Conservation (phyloP, 306 rosid species). For the Styphnolobium japonicum region DNA sequence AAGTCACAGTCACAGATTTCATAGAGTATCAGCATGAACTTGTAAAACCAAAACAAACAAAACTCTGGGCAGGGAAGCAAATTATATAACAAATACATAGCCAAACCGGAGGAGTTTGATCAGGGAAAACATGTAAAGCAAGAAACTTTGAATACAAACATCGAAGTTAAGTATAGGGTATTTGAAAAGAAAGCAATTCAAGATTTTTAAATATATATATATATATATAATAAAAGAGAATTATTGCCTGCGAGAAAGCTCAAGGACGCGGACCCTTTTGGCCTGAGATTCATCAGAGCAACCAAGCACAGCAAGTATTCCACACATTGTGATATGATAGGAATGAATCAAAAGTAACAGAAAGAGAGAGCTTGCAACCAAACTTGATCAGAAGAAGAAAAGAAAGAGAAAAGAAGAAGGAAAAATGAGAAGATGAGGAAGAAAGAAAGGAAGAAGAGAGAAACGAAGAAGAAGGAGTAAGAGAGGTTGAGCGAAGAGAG, state of each 20-base stretch:
- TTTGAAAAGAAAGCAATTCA: not conserved
- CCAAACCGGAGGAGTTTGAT: not conserved
- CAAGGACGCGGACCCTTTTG: slow-evolving; percentile 87
- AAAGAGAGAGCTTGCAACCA: not conserved
- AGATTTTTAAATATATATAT: not conserved
- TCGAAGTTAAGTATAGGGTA: not conserved
- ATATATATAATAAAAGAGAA: not conserved
- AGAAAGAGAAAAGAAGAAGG: not conserved
- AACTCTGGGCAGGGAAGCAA: not conserved
- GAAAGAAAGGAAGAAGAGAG: not conserved
- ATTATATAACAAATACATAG: not conserved
- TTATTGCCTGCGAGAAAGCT: slow-evolving; percentile 56
- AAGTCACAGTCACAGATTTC: not conserved
- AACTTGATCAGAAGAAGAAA: not conserved
- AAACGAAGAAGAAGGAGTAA: not conserved
- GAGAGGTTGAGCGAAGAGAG: not conserved
- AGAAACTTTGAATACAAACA: not conserved
- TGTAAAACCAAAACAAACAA: not conserved
- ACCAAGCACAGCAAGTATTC: slow-evolving; percentile 93
- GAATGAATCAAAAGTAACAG: not conserved
- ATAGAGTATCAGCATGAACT: not conserved
- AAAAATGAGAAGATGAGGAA: not conserved
- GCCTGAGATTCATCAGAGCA: slow-evolving; percentile 83
- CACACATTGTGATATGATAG: slow-evolving; percentile 62
- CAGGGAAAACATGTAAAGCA: not conserved